Conservation (phyloP, 306 rosid genomes). For the Cicer judaicum region DNA sequence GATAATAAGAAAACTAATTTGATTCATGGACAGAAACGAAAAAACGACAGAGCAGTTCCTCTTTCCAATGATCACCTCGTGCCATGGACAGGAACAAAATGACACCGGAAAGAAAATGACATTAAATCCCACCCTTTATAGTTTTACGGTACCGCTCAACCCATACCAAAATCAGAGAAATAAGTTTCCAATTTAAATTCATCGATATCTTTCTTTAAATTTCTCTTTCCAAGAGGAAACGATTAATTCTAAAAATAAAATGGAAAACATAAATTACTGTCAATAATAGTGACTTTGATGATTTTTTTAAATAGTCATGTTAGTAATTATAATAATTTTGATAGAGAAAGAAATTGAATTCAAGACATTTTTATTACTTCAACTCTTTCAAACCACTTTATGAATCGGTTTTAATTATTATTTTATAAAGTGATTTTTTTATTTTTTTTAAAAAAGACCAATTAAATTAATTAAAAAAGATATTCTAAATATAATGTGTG, state of each 20-base stretch:
- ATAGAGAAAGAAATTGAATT: too few species aligned
- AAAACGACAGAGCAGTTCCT: conserved; percentile 24
- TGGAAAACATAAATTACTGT: too few species aligned
- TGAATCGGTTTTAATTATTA: too few species aligned
- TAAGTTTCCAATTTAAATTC: background rate
- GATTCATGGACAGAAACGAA: conserved; percentile 12
- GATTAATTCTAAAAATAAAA: background rate
- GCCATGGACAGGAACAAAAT: conserved; percentile 18
- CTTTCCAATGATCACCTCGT: conserved; percentile 11
- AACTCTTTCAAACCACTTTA: too few species aligned
- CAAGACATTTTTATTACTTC: too few species aligned
- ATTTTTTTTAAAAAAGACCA: too few species aligned
- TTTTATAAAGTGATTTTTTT: too few species aligned
- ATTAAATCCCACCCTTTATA: background rate
- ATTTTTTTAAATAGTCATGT: too few species aligned
- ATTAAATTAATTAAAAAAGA: too few species aligned
- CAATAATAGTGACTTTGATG: too few species aligned
- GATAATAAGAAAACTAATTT: background rate
- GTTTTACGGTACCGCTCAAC: background rate
- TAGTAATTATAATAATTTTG: too few species aligned
- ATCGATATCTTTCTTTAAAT: background rate
- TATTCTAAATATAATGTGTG: too few species aligned
- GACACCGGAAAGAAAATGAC: conserved; percentile 22
- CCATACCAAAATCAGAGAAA: background rate
- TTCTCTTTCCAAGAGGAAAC: background rate